Conservation (phyloP, 345 rosid species). For the Eucalyptus cloeziana region DNA sequence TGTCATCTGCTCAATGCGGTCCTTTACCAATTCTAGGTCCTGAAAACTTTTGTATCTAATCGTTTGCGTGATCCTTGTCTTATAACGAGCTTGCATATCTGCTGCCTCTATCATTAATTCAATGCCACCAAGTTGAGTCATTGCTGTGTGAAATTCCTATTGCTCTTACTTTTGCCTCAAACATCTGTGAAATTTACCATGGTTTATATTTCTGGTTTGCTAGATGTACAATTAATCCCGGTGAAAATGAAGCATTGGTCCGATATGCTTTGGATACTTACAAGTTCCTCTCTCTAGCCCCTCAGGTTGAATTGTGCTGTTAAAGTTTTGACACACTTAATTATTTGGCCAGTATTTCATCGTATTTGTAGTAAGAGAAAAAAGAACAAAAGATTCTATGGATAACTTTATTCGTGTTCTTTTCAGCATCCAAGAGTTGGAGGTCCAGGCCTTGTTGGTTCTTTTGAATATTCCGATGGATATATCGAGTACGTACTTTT, state of each 20-base stretch:
- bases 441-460: conserved; percentile 90
- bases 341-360: not conserved
- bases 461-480: conserved; percentile 62
- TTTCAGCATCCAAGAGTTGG: conserved; percentile 81
- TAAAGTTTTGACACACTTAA: not conserved
- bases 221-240: conserved; percentile 94
- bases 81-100: not conserved
- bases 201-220: not conserved
- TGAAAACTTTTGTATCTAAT: not conserved
- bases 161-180: not conserved
- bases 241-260: conserved; percentile 91
- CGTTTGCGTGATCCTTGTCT: not conserved
- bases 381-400: not conserved
- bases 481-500: conserved; percentile 55
- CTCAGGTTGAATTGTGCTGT: conserved; percentile 44
- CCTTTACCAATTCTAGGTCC: not conserved
- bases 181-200: not conserved
- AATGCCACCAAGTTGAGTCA: not conserved
- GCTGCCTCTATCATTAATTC: not conserved
- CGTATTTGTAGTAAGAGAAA: not conserved
- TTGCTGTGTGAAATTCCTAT: not conserved
- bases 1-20: not conserved
- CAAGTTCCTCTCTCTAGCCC: conserved; percentile 67
- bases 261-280: conserved; percentile 88
- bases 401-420: not conserved